phyloP scores from a whole-genome alignment of 192 early-diverging fungal species.

The Coemansia aciculifera region DNA sequence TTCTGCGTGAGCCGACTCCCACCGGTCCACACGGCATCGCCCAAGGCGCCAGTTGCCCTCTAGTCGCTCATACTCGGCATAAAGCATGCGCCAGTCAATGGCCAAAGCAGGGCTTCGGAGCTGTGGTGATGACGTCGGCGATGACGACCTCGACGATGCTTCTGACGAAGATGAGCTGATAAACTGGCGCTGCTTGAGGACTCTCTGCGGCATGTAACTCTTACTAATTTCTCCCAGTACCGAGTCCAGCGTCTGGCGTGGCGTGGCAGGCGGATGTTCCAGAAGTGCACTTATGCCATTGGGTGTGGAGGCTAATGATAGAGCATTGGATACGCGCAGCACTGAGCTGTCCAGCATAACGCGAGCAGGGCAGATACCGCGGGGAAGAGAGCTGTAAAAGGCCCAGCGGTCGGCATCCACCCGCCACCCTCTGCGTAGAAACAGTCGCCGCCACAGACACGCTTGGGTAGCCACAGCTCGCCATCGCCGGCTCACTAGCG shows the following conservation, averaged over 20 bases:
- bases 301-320: background rate
- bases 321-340: slow-evolving; percentile 19
- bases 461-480: slow-evolving; percentile 28
- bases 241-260: slow-evolving; percentile 11
- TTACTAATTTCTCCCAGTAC: slow-evolving; percentile 7
- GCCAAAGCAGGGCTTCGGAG: slow-evolving; percentile 11
- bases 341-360: slow-evolving; percentile 22
- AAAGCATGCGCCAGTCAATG: slow-evolving; percentile 77
- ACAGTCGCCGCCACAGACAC: slow-evolving; percentile 39
- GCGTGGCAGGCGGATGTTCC: background rate
- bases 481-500: slow-evolving; percentile 42
- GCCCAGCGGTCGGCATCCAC: slow-evolving; percentile 36
- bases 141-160: background rate
- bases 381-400: slow-evolving; percentile 27
- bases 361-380: slow-evolving; percentile 8
- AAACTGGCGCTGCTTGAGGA: background rate
- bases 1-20: slow-evolving; percentile 74
- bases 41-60: slow-evolving; percentile 75
- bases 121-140: slow-evolving; percentile 3
- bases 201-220: background rate
- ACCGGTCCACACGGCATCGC: slow-evolving; percentile 58
- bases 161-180: background rate
- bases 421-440: slow-evolving; percentile 28
- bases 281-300: background rate
- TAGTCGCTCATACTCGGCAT: slow-evolving; percentile 62